Conservation (phyloP, 2,329 filamentous ascomycete species). For the Curvularia lunata region DNA sequence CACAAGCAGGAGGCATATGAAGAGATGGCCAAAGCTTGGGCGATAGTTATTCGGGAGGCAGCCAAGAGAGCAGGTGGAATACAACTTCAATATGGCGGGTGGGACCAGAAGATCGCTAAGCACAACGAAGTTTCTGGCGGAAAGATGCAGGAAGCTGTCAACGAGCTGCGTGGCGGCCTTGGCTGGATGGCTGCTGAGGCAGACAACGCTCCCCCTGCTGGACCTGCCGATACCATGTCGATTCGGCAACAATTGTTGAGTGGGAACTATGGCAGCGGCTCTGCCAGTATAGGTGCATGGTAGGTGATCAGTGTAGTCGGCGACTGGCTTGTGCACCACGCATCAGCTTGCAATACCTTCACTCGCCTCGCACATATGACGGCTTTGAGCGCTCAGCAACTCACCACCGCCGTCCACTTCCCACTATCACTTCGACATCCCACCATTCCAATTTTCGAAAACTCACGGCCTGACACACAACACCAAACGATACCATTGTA, state of each 20-base stretch:
- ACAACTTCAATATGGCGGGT: constrained; percentile 84
- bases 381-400: background rate
- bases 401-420: background rate
- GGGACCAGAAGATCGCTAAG: constrained; percentile 85
- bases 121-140: constrained; percentile 89
- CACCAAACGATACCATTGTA: constrained; percentile 25
- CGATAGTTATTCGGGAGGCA: constrained; percentile 86
- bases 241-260: constrained; percentile 58
- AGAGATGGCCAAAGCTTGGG: constrained; percentile 93
- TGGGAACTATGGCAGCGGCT: constrained; percentile 62
- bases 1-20: constrained; percentile 97
- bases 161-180: constrained; percentile 74
- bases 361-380: background rate
- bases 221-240: constrained; percentile 41
- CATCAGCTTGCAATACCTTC: background rate
- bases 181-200: constrained; percentile 73
- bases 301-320: constrained; percentile 41
- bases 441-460: constrained; percentile 7
- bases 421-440: constrained; percentile 3
- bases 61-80: constrained; percentile 91
- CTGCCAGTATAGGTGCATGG: constrained; percentile 64
- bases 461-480: constrained; percentile 18
- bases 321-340: background rate
- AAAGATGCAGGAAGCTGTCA: constrained; percentile 78
- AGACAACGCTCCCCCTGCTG: constrained; percentile 26